A percentile compares a stretch with the other conserved stretches of the same genome.
phyloP scores from a whole-genome alignment of 129 eudicot species.

The Tanacetum coccineum region DNA sequence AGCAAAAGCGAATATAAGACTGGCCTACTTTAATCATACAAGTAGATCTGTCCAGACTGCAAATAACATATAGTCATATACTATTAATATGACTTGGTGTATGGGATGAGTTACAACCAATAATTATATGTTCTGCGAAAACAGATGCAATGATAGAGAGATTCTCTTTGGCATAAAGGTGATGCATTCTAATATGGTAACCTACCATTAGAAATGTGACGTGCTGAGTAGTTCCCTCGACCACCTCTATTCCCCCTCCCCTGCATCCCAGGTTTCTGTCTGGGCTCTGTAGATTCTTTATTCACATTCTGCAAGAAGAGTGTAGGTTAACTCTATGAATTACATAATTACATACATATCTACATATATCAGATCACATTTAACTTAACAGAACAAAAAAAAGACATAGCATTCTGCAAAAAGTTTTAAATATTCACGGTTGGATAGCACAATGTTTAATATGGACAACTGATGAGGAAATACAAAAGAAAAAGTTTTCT shows the following conservation, averaged over 20 bases:
- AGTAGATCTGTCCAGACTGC: not conserved
- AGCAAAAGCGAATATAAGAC: not conserved
- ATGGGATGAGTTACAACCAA: not conserved
- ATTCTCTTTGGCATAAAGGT: not conserved
- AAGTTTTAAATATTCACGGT: not conserved
- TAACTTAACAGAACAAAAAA: not conserved
- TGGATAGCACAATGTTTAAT: constrained; percentile 1
- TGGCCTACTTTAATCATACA: not conserved
- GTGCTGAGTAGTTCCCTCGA: constrained; percentile 55
- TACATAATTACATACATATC: constrained; percentile 1
- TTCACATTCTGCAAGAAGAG: constrained; percentile 38
- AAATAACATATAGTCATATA: not conserved
- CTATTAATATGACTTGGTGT: not conserved
- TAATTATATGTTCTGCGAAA: not conserved
- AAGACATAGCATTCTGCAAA: not conserved
- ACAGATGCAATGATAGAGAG: not conserved
- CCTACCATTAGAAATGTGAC: constrained; percentile 55
- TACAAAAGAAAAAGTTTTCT: not conserved
- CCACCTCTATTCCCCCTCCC: constrained; percentile 62
- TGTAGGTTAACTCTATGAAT: not conserved
- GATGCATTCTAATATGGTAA: constrained; percentile 8
- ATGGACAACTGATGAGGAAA: not conserved
- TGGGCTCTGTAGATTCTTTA: constrained; percentile 61
- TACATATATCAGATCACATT: not conserved
- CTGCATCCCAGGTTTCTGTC: constrained; percentile 73